Evolutionary conservation across 2,329 filamentous ascomycete genomes (phyloP), one percentile per base, ranked within the genome.

Genomic region (Fusarium acutatum): DNA sequence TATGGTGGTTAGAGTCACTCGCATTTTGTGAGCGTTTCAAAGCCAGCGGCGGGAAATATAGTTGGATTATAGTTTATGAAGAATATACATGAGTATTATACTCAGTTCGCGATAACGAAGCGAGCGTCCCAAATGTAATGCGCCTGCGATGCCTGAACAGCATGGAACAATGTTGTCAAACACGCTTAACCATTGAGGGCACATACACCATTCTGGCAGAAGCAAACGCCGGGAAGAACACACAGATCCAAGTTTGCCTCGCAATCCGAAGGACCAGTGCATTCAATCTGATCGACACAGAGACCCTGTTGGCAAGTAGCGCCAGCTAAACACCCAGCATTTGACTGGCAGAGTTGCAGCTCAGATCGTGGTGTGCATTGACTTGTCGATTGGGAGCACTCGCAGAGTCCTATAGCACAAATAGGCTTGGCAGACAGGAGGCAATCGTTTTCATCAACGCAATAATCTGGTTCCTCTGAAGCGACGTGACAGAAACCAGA

Each of bases 61-160:
- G 46, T 38, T 53, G 15, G 2, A 34, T 64, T 40, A 65, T 26
- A 59, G 65, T 41, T 53, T 59, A 65, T 20, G 59, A 69, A 43
- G 28, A 37, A 66, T 34, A 37, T 6, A 52, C 5, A n/a, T 22
- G n/a, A 63, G 30, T 14, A n/a, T 20, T 13, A 58, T 32, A 64
- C 34, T 22, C 28, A 35, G 6, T 12, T 22, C 6, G 22, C 17
- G n/a, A 28, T 28, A 12, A n/a, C 2, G 14, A n/a, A 10, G 18
- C 20, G 14, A 10, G 18, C 20, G 14, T 2, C 5, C 12, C 2
- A 34, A 50, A 14, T 35, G 9, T 0, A 2, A 15, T 6, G 8
- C 18, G 3, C 7, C 5, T 10, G 1, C 3, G 11, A 28, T 18
- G 9, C 11, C 1, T 9, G 18, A 17, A n/a, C 7, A 0, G 4